A percentile compares a stretch with the other conserved stretches of the same genome.
Evolutionary conservation across 2,329 filamentous ascomycete genomes (phyloP).

Genomic region (Venturia carpophila): DNA sequence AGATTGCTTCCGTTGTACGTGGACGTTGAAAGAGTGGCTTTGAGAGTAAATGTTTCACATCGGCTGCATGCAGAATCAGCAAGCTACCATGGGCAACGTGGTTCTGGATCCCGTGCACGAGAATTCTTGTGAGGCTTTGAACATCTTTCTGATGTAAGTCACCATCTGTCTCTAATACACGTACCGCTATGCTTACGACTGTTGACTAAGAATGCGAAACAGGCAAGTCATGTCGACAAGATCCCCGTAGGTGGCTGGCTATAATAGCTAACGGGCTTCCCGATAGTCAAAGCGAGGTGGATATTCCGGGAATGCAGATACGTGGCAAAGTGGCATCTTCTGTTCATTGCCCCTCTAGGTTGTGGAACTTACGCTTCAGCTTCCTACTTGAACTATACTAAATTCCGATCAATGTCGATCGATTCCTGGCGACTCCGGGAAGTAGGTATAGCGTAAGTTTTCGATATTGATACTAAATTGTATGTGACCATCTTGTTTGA

Average conservation of each 20-base stretch:
- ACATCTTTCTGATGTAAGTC: too few relatives aligned
- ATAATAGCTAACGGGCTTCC: too few relatives aligned
- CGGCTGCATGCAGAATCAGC: background rate
- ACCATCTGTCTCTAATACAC: too few relatives aligned
- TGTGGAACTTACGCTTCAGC: background rate
- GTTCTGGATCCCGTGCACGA: background rate
- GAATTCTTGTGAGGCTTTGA: background rate
- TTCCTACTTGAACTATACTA: background rate
- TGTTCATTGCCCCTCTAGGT: background rate
- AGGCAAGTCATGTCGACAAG: too few relatives aligned
- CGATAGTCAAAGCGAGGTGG: too few relatives aligned
- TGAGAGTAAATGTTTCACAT: background rate
- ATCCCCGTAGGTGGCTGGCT: too few relatives aligned
- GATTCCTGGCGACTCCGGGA: background rate
- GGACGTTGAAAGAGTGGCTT: background rate
- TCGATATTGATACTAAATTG: background rate
- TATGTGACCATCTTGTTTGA: background rate
- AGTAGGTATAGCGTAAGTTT: background rate
- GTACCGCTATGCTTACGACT: too few relatives aligned
- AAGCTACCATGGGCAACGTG: background rate
- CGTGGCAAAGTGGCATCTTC: too few relatives aligned
- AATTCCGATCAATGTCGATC: background rate
- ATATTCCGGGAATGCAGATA: too few relatives aligned
- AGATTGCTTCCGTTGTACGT: constrained; percentile 5
- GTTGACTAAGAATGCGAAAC: too few relatives aligned